These are phyloP conservation scores for Chrysoporthe cubensis DNA, from an alignment of 2,329 filamentous ascomycete genomes.

Conservation along the genomic window DNA sequence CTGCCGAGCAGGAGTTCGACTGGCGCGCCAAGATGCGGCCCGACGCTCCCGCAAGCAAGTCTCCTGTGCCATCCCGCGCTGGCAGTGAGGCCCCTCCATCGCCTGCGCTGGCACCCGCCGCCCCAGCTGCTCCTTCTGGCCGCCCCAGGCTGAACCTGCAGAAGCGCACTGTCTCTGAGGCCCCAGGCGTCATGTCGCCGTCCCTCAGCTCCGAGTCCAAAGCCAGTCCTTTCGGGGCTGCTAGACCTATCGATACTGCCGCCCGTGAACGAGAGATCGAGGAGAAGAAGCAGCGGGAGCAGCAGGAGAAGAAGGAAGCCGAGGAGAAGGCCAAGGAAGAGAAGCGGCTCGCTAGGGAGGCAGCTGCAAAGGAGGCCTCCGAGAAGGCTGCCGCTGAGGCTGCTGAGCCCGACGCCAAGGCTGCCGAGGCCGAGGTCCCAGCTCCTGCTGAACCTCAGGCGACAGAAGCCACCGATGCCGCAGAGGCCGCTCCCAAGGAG, in stretches of 20 bases:
- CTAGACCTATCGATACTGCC: conserved; percentile 91
- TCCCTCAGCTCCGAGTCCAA: conserved; percentile 70
- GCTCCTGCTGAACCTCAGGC: background rate
- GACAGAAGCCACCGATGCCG: conserved; percentile 37
- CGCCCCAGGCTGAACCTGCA: conserved; percentile 85
- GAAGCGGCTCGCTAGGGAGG: conserved; percentile 66
- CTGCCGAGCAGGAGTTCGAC: conserved; percentile 89
- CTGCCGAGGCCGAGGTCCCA: background rate
- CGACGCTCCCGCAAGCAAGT: conserved; percentile 63
- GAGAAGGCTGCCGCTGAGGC: conserved; percentile 39
- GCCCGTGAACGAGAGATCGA: conserved; percentile 88
- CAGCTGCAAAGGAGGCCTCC: conserved; percentile 62
- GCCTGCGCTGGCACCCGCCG: conserved; percentile 56
- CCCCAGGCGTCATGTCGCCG: conserved; percentile 53
- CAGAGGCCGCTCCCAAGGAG: conserved; percentile 25
- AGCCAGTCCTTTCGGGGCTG: conserved; percentile 90
- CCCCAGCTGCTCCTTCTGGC: conserved; percentile 55
- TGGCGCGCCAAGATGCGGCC: conserved; percentile 93
- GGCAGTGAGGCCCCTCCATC: conserved; percentile 77
- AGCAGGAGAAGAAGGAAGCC: conserved; percentile 83
- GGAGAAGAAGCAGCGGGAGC: conserved; percentile 75
- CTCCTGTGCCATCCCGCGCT: conserved; percentile 70
- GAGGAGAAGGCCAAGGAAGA: conserved; percentile 87
- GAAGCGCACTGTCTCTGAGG: conserved; percentile 89
- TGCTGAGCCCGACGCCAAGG: conserved; percentile 30